A percentile compares a stretch with the other conserved stretches of the same genome.
Evolutionary conservation across 352 stramenopile species (phyloP).

Genomic region (Bremia lactucae): DNA sequence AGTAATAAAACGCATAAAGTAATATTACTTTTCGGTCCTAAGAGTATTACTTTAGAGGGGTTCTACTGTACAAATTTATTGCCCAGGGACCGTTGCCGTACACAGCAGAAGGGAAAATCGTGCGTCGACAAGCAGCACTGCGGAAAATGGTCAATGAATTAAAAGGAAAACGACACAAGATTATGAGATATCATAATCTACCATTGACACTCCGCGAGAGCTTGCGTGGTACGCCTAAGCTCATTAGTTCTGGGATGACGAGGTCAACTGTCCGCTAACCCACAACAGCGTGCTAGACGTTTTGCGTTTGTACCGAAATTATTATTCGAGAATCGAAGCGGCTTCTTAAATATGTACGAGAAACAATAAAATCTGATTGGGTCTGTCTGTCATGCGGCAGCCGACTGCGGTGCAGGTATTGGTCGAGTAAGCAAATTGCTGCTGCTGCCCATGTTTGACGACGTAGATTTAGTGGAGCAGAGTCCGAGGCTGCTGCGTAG

Average conservation of each 20-base stretch:
- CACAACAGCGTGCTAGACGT: conserved; percentile 90
- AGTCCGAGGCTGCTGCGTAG: conserved; percentile 84
- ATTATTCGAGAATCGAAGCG: conserved; percentile 69
- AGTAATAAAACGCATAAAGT: too few relatives aligned
- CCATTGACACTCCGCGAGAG: conserved; percentile 1
- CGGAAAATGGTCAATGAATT: too few relatives aligned
- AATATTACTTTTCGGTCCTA: too few relatives aligned
- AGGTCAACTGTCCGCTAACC: conserved; percentile 84
- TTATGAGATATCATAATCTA: too few relatives aligned
- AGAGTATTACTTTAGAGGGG: too few relatives aligned
- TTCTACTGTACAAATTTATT: too few relatives aligned
- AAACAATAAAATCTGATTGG: conserved; percentile 35
- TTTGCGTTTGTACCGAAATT: conserved; percentile 76
- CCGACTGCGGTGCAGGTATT: conserved; percentile 88
- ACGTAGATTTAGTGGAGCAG: conserved; percentile 92
- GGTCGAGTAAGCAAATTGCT: conserved; percentile 92
- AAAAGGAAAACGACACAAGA: too few relatives aligned
- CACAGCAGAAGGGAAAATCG: too few relatives aligned
- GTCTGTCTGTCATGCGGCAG: conserved; percentile 63
- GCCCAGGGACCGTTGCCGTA: too few relatives aligned
- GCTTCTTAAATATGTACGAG: conserved; percentile 35
- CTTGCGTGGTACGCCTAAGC: conserved; percentile 62
- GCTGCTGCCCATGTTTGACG: conserved; percentile 78
- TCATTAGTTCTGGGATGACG: conserved; percentile 76
- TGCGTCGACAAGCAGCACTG: too few relatives aligned